phyloP scores from a whole-genome alignment of 2,329 filamentous ascomycete species.

The Colletotrichum somersetense region DNA sequence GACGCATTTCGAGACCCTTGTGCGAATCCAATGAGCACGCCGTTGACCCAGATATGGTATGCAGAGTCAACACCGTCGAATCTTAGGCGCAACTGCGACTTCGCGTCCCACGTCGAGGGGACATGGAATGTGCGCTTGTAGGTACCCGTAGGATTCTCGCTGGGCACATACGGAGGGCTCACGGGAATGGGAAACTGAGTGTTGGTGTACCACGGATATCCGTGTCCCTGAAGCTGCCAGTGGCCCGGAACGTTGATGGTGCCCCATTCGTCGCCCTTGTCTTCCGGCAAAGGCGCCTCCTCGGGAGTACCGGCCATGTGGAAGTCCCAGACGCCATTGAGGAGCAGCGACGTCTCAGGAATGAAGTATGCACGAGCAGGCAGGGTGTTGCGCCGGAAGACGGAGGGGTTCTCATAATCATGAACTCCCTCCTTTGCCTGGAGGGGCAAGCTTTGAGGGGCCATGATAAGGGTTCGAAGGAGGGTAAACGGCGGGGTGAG shows the following conservation, averaged over 20 bases:
- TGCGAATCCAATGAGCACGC: constrained; percentile 72
- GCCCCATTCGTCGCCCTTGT: constrained; percentile 55
- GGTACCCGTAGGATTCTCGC: constrained; percentile 74
- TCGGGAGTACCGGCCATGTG: constrained; percentile 60
- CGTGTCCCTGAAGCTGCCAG: constrained; percentile 79
- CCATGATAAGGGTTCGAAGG: constrained; percentile 39
- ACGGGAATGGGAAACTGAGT: constrained; percentile 75
- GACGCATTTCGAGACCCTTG: constrained; percentile 77
- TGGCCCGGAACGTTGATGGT: constrained; percentile 73
- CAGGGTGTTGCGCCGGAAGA: constrained; percentile 67
- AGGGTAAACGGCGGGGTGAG: background rate
- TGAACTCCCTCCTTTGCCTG: constrained; percentile 54
- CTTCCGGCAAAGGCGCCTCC: constrained; percentile 57
- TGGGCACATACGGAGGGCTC: constrained; percentile 72
- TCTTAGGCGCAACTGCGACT: constrained; percentile 68
- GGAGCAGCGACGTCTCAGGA: constrained; percentile 60
- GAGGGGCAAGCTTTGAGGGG: constrained; percentile 48
- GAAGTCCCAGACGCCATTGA: constrained; percentile 72
- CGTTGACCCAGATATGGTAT: constrained; percentile 78
- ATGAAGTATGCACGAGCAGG: constrained; percentile 66
- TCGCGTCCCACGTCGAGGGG: constrained; percentile 59
- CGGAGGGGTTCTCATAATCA: constrained; percentile 64
- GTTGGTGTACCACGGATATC: constrained; percentile 77
- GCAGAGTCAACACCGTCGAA: constrained; percentile 81
- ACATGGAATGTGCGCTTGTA: constrained; percentile 70